Conservation (phyloP, 208 protist genomes). For the Wallacemonas sp. region DNA sequence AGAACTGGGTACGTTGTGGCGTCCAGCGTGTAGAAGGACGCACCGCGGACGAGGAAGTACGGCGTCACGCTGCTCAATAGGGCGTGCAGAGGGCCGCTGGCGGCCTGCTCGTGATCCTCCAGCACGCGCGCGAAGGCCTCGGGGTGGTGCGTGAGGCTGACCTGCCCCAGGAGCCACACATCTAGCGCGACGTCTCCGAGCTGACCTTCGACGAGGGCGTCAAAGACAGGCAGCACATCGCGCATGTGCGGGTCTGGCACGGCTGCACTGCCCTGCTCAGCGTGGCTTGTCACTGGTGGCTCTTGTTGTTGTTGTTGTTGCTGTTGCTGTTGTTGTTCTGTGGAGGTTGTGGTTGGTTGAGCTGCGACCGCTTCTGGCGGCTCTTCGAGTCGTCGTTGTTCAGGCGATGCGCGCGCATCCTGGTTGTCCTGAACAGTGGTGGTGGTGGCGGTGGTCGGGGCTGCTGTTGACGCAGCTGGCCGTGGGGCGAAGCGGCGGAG, state of each 20-base stretch:
- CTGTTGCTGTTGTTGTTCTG: constrained; percentile 18
- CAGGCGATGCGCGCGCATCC: too few relatives aligned
- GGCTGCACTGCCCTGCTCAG: too few relatives aligned
- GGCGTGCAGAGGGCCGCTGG: constrained; percentile 21
- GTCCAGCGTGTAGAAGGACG: constrained; percentile 48
- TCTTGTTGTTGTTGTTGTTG: background rate
- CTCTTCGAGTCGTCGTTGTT: too few relatives aligned
- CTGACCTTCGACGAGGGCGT: constrained; percentile 40
- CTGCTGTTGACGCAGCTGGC: background rate
- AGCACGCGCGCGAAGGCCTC: constrained; percentile 41
- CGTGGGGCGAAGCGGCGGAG: background rate
- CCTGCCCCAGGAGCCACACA: constrained; percentile 46
- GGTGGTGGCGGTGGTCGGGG: background rate
- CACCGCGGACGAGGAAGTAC: constrained; percentile 44
- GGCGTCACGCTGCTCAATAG: constrained; percentile 34
- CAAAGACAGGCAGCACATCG: constrained; percentile 49
- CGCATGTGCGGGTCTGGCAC: constrained; percentile 15
- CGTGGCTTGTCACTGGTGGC: background rate
- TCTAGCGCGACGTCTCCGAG: constrained; percentile 69
- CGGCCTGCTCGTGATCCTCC: constrained; percentile 30
- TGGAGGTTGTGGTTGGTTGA: too few relatives aligned
- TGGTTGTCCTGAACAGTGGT: too few relatives aligned
- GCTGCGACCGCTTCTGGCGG: too few relatives aligned
- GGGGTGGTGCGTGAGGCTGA: constrained; percentile 41
- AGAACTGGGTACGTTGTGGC: constrained; percentile 40